A percentile compares a stretch with the other conserved stretches of the same genome.
These are phyloP conservation scores for Clitopilus hobsonii DNA, from an alignment of 768 basidiomycete genomes.

Conservation along the genomic window DNA sequence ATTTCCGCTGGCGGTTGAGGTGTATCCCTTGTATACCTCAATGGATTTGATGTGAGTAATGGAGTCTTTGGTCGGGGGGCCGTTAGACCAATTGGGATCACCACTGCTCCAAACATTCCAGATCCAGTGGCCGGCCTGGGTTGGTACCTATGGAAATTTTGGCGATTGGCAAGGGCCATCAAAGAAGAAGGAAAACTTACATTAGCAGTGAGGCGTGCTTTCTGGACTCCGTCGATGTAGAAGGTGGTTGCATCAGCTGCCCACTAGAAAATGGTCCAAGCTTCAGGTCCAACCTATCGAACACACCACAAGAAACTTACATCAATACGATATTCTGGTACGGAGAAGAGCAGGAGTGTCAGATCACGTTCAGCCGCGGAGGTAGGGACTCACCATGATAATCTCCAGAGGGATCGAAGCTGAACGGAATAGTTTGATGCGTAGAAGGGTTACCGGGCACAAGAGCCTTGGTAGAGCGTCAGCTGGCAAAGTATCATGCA, in stretches of 20 bases:
- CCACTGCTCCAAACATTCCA: constrained; percentile 34
- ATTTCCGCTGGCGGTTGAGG: constrained; percentile 17
- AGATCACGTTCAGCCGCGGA: not conserved
- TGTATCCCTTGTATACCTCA: constrained; percentile 28
- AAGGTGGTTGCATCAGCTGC: constrained; percentile 22
- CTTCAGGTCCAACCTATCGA: too few relatives aligned
- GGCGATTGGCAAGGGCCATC: too few relatives aligned
- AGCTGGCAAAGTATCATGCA: too few relatives aligned
- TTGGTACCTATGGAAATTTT: constrained; percentile 29
- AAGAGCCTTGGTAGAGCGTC: constrained; percentile 12
- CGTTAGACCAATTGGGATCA: constrained; percentile 28
- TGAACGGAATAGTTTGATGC: constrained; percentile 20
- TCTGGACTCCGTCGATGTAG: constrained; percentile 27
- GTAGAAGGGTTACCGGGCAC: constrained; percentile 13
- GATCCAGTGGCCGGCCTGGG: constrained; percentile 22
- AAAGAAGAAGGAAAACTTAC: constrained; percentile 16
- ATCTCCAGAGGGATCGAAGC: constrained; percentile 25
- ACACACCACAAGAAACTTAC: constrained; percentile 12
- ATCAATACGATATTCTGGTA: constrained; percentile 29
- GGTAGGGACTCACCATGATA: constrained; percentile 24
- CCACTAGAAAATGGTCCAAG: constrained; percentile 16
- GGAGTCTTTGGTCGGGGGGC: constrained; percentile 28
- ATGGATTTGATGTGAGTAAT: constrained; percentile 30
- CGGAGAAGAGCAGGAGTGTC: not conserved
- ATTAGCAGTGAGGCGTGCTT: constrained; percentile 23